Base-by-base conservation (phyloP, 2,329 filamentous ascomycete genomes). In the Ophiocordyceps camponoti-rufipedis region DNA sequence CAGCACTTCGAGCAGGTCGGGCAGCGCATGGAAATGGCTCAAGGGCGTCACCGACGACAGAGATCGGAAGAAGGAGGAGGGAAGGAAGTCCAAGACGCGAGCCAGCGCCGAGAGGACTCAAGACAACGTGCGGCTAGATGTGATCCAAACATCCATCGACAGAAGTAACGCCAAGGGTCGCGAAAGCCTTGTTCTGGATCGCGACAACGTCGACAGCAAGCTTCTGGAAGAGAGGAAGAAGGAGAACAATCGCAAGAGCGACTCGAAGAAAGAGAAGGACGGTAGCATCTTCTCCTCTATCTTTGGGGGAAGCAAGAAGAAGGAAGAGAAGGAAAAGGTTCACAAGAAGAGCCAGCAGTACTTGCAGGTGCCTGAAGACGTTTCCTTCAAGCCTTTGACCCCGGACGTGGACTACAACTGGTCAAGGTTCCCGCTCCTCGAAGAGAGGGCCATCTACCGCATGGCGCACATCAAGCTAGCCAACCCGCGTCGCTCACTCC, bases 381-480 rank as follows among this genome's bases (percentile, higher is more conserved):
- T 81, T 12, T 69, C 73, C 1, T 77, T 78, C 50, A 79, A 82
- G 44, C 72, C 80, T 33, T 67, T 94, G 46, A 81, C 79, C 51
- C 82, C 91, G 5, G 89, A 96, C 57, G 74, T 95, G 50, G 89
- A 96, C 62, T 98, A 94, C 63, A 85, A 87, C 54, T 98, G 91
- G 85, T 91, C 87, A 1, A 74, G 91, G 41, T 98, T 96, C 57
- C 87, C 87, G 12, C 89, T 98, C 45, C 70, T 95, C 46, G 89
- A 96, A 62, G 91, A 98, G 66, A 76, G 91, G 48, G 91, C 91
- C 18, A 98, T 98, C 48, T 98, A 98, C 63, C 79, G 91, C 49
- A 94, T 98, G 85, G 91, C 91, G 16, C 91, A 98, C 60, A 93
- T 96, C 65, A 98, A 98, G 63, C 76, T 98, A 49, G 91, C 91